Evolutionary conservation across 2,329 filamentous ascomycete genomes (phyloP).

Genomic region (Fusarium goolgardi): DNA sequence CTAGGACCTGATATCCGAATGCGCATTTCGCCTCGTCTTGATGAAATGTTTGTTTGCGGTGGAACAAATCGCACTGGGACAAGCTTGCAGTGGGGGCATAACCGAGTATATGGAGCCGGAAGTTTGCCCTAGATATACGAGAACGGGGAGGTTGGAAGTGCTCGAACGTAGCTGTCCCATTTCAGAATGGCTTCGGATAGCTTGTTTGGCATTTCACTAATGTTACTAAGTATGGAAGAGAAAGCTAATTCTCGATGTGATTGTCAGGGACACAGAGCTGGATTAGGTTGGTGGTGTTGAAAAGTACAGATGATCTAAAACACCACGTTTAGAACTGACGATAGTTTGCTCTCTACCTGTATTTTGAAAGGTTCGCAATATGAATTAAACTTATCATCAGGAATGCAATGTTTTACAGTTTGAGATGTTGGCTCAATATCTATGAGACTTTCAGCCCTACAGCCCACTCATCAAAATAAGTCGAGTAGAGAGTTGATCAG

Average conservation of each 20-base stretch:
- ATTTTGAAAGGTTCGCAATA: neutral
- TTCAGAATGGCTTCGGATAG: neutral
- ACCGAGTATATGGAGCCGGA: constrained; percentile 1
- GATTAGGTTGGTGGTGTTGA: constrained; percentile 8
- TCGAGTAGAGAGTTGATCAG: constrained; percentile 5
- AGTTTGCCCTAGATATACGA: neutral
- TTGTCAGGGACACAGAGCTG: constrained; percentile 4
- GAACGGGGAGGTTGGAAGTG: constrained; percentile 24
- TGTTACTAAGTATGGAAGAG: neutral
- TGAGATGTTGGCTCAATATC: neutral
- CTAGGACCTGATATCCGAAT: neutral
- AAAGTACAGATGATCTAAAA: neutral
- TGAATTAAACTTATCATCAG: neutral
- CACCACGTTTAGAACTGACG: neutral
- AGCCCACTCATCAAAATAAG: constrained; percentile 21
- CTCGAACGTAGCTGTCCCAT: neutral
- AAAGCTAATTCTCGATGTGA: neutral
- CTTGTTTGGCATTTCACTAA: neutral
- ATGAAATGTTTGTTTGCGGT: constrained; percentile 2
- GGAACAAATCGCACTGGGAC: neutral
- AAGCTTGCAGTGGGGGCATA: neutral
- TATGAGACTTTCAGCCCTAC: constrained; percentile 33
- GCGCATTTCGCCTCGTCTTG: neutral
- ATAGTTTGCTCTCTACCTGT: neutral
- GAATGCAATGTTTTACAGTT: constrained; percentile 5